Evolutionary conservation across 2,329 filamentous ascomycete species (phyloP), one percentile per base, ranked within the genome.

Genomic region (Xylariaceae sp.): DNA sequence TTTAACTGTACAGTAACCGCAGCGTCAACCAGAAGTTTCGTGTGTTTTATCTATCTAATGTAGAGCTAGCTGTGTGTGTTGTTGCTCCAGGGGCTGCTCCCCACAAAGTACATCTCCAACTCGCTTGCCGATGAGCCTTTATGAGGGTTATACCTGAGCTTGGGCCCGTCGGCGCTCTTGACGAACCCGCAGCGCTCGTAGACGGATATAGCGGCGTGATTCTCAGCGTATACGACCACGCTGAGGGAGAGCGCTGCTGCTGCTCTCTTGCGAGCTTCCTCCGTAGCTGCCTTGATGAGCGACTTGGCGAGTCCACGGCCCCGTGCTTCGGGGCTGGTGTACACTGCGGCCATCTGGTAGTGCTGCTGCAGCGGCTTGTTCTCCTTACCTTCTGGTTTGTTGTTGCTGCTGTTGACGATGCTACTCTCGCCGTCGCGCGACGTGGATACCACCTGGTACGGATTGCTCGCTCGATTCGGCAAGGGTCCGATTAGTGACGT

Each of bases 261-360:
- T 26, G 51, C 38, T 23, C 21, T 24, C 21, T 36, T 34, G 21
- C 36, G 17, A 4, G 57, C 59, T 36, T 53, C 47, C 26, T 51
- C 44, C 18, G 58, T 47, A 12, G 55, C 57, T 9, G 43, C 50
- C 21, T 51, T 49, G 33, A 63, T 53, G 17, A 67, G 47, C 2
- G 50, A 48, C 39, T 55, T 56, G 8, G 57, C 63, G 21, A 64
- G 47, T 8, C 64, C 63, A 34, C 53, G 53, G 1, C 62, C 56
- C 11, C 63, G 60, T 38, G 55, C 56, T 34, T 59, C 51, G 26
- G 61, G 61, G n/a, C 51, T 41, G 7, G 61, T 66, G 41, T 62
- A 67, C 43, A 66, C 59, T 14, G 56, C 63, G 34, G 60, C 57
- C 28, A 67, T 51, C 24, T 60, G 55, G 40, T 53, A 65, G 39